phyloP scores from a whole-genome alignment of 805 yeast genomes.

The Metschnikowia santaceciliae region DNA sequence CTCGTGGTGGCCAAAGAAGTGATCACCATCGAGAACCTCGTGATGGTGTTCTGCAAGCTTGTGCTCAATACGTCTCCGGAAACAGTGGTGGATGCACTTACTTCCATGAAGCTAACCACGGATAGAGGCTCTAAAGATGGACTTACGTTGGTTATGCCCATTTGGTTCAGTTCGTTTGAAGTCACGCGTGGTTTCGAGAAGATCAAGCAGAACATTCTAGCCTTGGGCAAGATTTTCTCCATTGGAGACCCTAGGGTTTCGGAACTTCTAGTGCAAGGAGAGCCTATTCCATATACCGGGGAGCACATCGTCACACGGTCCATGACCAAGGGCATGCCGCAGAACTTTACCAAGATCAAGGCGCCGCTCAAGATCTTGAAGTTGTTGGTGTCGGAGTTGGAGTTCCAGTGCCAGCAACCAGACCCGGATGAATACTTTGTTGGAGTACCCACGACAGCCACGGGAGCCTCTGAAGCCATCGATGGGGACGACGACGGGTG shows the following conservation, averaged over 20 bases:
- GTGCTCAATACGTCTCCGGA: conserved; percentile 53
- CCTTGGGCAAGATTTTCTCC: conserved; percentile 63
- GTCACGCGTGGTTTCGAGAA: conserved; percentile 73
- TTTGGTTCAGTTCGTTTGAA: conserved; percentile 83
- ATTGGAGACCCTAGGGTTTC: conserved; percentile 53
- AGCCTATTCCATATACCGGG: conserved; percentile 55
- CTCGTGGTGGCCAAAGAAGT: conserved; percentile 64
- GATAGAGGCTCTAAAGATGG: conserved; percentile 32
- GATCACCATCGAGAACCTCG: conserved; percentile 70
- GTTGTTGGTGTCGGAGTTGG: conserved; percentile 64
- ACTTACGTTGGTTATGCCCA: conserved; percentile 56
- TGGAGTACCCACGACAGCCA: too few relatives aligned
- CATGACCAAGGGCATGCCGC: conserved; percentile 65
- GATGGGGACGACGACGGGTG: conserved; percentile 48
- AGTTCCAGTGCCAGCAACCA: conserved; percentile 56
- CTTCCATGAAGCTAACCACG: conserved; percentile 29
- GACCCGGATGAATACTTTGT: conserved; percentile 34
- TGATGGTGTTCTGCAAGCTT: conserved; percentile 71
- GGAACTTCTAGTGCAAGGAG: conserved; percentile 67
- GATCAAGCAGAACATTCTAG: conserved; percentile 63
- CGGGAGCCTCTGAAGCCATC: conserved; percentile 7
- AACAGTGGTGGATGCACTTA: conserved; percentile 60
- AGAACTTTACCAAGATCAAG: conserved; percentile 58
- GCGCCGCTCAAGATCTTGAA: conserved; percentile 71
- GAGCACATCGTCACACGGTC: conserved; percentile 82